Conservation (phyloP, 257 asterid genomes). For the Perilla frutescens region DNA sequence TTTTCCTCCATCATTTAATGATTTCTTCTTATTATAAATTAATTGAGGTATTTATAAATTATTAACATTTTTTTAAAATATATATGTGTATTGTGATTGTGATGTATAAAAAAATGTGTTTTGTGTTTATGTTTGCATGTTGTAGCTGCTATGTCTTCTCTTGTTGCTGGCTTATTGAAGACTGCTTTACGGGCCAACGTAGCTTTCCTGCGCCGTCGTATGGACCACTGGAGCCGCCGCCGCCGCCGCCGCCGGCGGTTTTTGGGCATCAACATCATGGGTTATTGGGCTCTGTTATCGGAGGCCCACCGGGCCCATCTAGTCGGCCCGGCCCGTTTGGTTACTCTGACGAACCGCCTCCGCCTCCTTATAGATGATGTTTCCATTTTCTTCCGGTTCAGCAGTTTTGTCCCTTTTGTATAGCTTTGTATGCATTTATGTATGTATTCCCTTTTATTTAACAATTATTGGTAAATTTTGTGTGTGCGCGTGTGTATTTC, state of each 20-base stretch:
- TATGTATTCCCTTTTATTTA: no score
- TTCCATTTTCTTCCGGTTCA: neutral
- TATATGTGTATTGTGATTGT: neutral
- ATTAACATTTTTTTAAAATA: neutral
- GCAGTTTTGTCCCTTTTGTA: no score
- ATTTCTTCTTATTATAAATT: neutral
- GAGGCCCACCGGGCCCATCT: slow-evolving; percentile 39
- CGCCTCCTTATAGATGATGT: slow-evolving; percentile 29
- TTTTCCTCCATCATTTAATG: neutral
- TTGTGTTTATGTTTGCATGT: neutral
- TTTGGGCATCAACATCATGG: slow-evolving; percentile 28
- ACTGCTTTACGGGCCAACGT: slow-evolving; percentile 44
- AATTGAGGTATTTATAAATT: neutral
- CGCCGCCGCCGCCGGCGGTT: slow-evolving; percentile 32
- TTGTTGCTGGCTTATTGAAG: slow-evolving; percentile 60
- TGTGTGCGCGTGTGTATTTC: no score
- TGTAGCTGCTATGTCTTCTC: slow-evolving; percentile 55
- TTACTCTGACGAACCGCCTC: slow-evolving; percentile 37
- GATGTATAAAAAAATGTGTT: neutral
- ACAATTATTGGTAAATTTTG: no score
- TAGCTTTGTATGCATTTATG: no score
- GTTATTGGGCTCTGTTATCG: slow-evolving; percentile 5
- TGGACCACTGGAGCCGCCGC: slow-evolving; percentile 33
- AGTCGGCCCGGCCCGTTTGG: slow-evolving; percentile 42
- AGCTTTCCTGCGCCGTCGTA: slow-evolving; percentile 41